These are phyloP conservation scores for Amanita brunnescens DNA, from an alignment of 768 basidiomycete species.

Conservation along the genomic window DNA sequence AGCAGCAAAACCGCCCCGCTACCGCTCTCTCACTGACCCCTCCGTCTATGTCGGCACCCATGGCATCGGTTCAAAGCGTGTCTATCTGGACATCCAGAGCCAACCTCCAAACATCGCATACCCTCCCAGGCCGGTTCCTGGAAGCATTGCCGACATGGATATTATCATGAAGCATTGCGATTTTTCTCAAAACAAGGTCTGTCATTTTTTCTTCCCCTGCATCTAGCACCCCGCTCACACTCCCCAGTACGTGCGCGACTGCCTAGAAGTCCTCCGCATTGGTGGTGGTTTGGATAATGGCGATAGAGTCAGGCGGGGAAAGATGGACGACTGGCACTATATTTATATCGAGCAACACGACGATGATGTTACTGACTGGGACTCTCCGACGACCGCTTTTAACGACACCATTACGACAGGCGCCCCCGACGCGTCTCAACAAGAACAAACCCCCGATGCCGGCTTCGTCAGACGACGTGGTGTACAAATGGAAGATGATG, in stretches of 20 bases:
- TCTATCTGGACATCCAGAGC: conserved; percentile 62
- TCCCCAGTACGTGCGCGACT: conserved; percentile 85
- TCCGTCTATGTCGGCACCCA: conserved; percentile 39
- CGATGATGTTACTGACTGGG: conserved; percentile 15
- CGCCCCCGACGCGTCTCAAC: not conserved
- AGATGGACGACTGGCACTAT: conserved; percentile 71
- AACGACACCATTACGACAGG: conserved; percentile 8
- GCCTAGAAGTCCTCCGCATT: conserved; percentile 79
- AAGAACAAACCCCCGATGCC: conserved; percentile 33
- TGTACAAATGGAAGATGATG: conserved; percentile 46
- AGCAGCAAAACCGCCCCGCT: conserved; percentile 38
- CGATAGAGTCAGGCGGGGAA: conserved; percentile 60
- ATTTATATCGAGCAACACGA: conserved; percentile 56
- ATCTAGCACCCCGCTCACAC: not conserved
- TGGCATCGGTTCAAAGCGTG: conserved; percentile 67
- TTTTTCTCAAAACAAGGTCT: conserved; percentile 64
- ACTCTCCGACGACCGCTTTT: conserved; percentile 6
- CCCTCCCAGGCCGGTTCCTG: conserved; percentile 75
- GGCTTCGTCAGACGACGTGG: conserved; percentile 52
- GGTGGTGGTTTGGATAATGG: conserved; percentile 81
- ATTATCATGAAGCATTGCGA: conserved; percentile 80
- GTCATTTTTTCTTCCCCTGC: conserved; percentile 5
- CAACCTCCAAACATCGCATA: conserved; percentile 58
- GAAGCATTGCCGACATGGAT: conserved; percentile 85
- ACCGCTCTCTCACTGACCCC: conserved; percentile 35